phyloP scores from a whole-genome alignment of 2,329 filamentous ascomycete species.

The Coniochaeta prunicola region DNA sequence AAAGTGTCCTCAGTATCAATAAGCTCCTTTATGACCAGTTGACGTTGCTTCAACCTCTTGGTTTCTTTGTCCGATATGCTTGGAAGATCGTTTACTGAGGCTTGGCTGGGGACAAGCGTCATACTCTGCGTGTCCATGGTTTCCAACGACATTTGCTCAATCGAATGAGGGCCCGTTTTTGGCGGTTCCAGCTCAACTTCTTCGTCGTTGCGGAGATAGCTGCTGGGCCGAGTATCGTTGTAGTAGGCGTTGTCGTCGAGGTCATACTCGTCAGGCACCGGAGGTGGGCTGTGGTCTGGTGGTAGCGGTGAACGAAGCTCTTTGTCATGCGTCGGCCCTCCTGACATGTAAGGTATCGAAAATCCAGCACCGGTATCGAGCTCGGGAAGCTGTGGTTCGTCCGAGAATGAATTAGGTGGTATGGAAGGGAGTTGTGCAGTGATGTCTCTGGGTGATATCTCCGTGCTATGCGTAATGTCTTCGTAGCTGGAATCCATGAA shows the following conservation, averaged over 20 bases:
- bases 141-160: conserved; percentile 38
- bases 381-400: conserved; percentile 37
- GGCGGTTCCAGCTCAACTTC: conserved; percentile 36
- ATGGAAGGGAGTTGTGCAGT: conserved; percentile 14
- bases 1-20: conserved; percentile 90
- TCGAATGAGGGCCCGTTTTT: conserved; percentile 36
- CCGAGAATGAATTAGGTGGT: conserved; percentile 13
- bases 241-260: conserved; percentile 32
- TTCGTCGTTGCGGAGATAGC: conserved; percentile 33
- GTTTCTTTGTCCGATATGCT: conserved; percentile 46
- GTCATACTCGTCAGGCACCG: conserved; percentile 31
- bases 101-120: conserved; percentile 9
- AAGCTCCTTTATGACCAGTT: conserved; percentile 82
- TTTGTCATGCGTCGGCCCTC: conserved; percentile 3
- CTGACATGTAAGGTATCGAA: conserved; percentile 26
- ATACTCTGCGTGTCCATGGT: conserved; percentile 22
- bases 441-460: conserved; percentile 23
- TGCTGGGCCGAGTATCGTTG: conserved; percentile 32
- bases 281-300: conserved; percentile 44
- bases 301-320: conserved; percentile 18
- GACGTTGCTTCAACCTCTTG: conserved; percentile 70
- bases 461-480: conserved; percentile 19
- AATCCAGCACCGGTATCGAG: conserved; percentile 45
- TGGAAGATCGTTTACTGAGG: conserved; percentile 26
- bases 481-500: conserved; percentile 17